These are phyloP conservation scores for Triticum monococcum DNA, from an alignment of 176 grass and related monocot genomes.

Conservation along the genomic window DNA sequence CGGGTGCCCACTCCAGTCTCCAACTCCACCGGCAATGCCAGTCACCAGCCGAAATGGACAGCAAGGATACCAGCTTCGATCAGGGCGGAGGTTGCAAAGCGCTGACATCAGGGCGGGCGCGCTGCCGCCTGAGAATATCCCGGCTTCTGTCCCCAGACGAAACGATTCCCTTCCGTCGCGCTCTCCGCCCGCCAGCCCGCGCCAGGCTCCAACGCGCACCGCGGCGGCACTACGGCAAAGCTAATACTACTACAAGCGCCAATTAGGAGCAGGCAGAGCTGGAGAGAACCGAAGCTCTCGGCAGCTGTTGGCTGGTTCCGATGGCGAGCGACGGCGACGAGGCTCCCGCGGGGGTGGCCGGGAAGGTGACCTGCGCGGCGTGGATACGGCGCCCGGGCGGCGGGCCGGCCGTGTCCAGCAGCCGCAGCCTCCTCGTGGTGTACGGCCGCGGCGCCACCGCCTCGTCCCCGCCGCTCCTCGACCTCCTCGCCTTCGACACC, in stretches of 20 bases:
- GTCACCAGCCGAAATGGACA: too few species aligned
- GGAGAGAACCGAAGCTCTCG: neutral
- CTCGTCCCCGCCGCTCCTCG: conserved; percentile 52
- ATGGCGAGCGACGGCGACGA: conserved; percentile 22
- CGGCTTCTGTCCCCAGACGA: neutral
- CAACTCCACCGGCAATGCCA: too few species aligned
- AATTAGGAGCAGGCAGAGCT: neutral
- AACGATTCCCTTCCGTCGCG: conserved; percentile 1
- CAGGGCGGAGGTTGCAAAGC: neutral
- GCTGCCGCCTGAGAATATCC: conserved; percentile 30
- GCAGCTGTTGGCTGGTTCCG: neutral
- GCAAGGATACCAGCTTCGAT: neutral
- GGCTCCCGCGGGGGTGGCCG: neutral
- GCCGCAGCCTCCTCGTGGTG: conserved; percentile 39
- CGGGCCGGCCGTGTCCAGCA: conserved; percentile 1
- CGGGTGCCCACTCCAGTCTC: too few species aligned
- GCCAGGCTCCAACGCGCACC: conserved; percentile 3
- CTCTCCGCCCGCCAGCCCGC: conserved; percentile 4
- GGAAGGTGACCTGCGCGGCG: conserved; percentile 57
- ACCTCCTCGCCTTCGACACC: conserved; percentile 71
- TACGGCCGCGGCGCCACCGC: conserved; percentile 39
- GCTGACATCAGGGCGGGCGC: neutral
- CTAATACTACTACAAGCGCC: neutral
- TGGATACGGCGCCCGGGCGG: conserved; percentile 57
- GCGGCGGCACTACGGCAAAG: neutral